Evolutionary conservation across 2,329 filamentous ascomycete species (phyloP).

Genomic region (Pestalotiopsis fici): DNA sequence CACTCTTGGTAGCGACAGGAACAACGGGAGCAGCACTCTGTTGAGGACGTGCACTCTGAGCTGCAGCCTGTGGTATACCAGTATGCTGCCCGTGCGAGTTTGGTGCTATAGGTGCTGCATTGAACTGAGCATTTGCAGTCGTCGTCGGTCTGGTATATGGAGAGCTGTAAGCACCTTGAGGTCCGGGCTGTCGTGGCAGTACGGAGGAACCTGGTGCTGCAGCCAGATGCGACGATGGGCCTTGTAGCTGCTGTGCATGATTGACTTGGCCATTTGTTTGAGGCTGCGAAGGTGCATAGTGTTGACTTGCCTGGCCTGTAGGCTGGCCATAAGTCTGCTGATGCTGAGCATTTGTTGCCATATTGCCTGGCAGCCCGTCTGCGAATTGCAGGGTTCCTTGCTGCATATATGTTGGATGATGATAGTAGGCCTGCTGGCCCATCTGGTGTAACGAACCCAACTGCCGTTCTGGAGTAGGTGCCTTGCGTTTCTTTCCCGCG

Average conservation of each 20-base stretch:
- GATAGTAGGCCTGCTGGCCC: constrained; percentile 28
- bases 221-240: constrained; percentile 28
- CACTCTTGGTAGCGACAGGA: constrained; percentile 11
- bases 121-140: constrained; percentile 21
- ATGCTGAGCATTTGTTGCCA: constrained; percentile 18
- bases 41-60: constrained; percentile 15
- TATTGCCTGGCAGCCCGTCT: constrained; percentile 19
- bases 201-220: constrained; percentile 21
- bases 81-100: constrained; percentile 16
- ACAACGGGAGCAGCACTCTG: constrained; percentile 12
- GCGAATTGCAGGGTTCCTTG: constrained; percentile 19
- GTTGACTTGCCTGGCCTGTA: constrained; percentile 20
- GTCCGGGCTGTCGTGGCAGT: constrained; percentile 21
- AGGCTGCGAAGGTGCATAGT: constrained; percentile 7
- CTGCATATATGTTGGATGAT: constrained; percentile 27
- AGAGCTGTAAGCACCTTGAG: constrained; percentile 31
- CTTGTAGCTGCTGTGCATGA: not conserved
- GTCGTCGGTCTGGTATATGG: constrained; percentile 31
- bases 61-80: constrained; percentile 11
- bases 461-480: constrained; percentile 50
- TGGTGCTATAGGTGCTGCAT: constrained; percentile 19
- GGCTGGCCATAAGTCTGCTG: constrained; percentile 20
- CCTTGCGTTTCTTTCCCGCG: constrained; percentile 62
- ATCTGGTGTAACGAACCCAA: constrained; percentile 27
- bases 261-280: not conserved